Evolutionary conservation across 129 eudicot genomes (phyloP), one percentile per base, ranked within the genome.

Genomic region (Pulicaria dysenterica): DNA sequence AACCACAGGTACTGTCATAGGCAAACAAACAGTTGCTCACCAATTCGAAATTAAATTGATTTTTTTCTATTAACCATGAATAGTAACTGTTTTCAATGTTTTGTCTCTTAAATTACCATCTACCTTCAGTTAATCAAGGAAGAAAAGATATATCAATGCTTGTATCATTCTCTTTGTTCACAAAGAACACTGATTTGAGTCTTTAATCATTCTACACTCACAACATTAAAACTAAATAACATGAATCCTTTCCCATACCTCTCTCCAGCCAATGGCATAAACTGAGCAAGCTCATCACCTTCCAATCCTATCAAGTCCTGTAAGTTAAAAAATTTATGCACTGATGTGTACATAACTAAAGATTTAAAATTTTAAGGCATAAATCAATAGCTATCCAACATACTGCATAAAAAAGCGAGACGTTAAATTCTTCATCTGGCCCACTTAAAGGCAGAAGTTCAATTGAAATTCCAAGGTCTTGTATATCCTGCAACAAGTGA

Each of bases 251-350:
- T 24, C 31, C 54, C 75, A 74, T 68, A 90, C 99, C 96, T 94
- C 81, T 86, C 95, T 65, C 85, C 88, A 34, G 86, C 85, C 67
- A 83, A 83, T 58, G 97, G 85, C 69, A 79, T 84, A 79, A 90
- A 94, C 69, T 88, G 93, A 69, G 83, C 64, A 58, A 90, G 85
- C 56, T 83, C 89, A 43, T 88, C 91, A 68, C 91, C 96, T 58
- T 94, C 97, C 58, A 94, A 74, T 77, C 97, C 99, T 66, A 94
- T 88, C 75, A 94, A 88, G 56, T 90, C 96, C 99, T 94, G 86
- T 12, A 37, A 55, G 67, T 74, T 50, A 64, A 72, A 58, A 70
- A 14, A 78, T 43, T 64, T n/a, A 67, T 15, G 49, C 39, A 57
- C 55, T 59, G 55, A 74, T 59, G 65, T 42, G 39, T 63, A 41